phyloP scores from a whole-genome alignment of 257 asterid genomes.

The Fraxinus quadrangulata region DNA sequence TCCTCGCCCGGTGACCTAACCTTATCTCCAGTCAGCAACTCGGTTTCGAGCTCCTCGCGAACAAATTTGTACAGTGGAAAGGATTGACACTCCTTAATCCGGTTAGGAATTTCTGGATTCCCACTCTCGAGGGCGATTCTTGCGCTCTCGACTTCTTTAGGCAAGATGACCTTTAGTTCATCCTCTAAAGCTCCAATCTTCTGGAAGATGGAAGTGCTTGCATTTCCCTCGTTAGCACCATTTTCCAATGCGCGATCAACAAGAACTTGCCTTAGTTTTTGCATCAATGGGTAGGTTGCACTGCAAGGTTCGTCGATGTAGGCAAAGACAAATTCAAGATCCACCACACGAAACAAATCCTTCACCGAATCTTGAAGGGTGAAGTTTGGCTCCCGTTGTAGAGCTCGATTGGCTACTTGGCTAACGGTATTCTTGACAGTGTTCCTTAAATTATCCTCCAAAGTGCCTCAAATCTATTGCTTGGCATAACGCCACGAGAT shows the following conservation, averaged over 20 bases:
- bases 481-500: constrained; percentile 49
- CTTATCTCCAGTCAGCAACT: no score
- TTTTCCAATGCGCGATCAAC: constrained; percentile 54
- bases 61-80: no score
- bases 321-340: constrained; percentile 48
- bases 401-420: constrained; percentile 48
- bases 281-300: constrained; percentile 53
- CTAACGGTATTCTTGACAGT: constrained; percentile 45
- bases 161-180: constrained; percentile 39
- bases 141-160: constrained; percentile 46
- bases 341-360: constrained; percentile 51
- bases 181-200: constrained; percentile 54
- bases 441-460: constrained; percentile 50
- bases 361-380: constrained; percentile 54
- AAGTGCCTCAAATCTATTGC: constrained; percentile 51
- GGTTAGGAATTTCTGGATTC: no score
- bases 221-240: constrained; percentile 37
- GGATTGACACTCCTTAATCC: no score
- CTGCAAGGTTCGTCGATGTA: constrained; percentile 51
- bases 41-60: no score
- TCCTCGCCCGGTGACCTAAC: no score
- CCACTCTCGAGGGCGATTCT: no score
- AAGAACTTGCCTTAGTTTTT: constrained; percentile 49
- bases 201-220: constrained; percentile 43
- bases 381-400: constrained; percentile 44